These are phyloP conservation scores for Colletotrichum noveboracense DNA, from an alignment of 2,329 filamentous ascomycete species.

Conservation along the genomic window DNA sequence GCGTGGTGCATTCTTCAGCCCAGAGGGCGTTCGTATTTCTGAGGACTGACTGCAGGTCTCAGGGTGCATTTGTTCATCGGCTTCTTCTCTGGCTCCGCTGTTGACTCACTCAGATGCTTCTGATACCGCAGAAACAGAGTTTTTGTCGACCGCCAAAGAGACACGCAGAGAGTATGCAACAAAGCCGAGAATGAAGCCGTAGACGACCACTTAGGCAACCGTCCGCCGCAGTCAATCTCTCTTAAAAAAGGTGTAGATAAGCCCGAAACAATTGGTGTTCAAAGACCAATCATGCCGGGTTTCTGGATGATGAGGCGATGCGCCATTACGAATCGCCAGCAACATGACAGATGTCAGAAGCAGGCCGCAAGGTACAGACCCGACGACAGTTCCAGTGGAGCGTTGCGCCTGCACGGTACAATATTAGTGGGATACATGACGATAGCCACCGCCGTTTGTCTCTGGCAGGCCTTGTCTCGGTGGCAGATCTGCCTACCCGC, in stretches of 20 bases:
- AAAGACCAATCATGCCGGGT: neutral
- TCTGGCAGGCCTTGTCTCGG: neutral
- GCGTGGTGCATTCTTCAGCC: neutral
- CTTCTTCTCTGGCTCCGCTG: neutral
- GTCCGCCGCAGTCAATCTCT: neutral
- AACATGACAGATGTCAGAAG: slow-evolving; percentile 11
- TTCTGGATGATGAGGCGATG: neutral
- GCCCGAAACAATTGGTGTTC: neutral
- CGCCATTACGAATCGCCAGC: neutral
- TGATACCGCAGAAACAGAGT: neutral
- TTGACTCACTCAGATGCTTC: neutral
- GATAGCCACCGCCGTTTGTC: neutral
- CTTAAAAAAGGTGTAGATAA: neutral
- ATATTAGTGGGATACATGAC: neutral
- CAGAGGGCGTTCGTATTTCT: neutral
- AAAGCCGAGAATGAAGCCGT: neutral
- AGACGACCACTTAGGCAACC: neutral
- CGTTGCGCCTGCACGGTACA: neutral
- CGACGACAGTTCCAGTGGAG: neutral
- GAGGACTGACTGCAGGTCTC: neutral
- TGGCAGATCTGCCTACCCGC: neutral
- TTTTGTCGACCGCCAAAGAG: neutral
- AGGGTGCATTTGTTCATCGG: neutral
- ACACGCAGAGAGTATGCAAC: neutral
- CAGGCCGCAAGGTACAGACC: neutral